These are phyloP conservation scores for Venturia asperata DNA, from an alignment of 2,329 filamentous ascomycete genomes.

Conservation along the genomic window DNA sequence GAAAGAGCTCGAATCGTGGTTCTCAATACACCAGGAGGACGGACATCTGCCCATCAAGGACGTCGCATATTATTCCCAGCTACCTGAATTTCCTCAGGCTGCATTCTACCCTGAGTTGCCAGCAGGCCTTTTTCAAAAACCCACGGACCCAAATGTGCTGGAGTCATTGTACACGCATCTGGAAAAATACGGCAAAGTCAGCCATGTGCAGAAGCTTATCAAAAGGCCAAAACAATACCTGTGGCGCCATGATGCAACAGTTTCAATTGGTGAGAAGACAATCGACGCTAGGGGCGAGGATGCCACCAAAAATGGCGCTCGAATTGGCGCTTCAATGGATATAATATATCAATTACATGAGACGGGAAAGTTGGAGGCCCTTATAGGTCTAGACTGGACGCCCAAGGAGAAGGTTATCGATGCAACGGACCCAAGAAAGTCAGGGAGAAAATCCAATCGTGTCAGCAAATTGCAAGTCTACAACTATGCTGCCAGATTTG, in stretches of 20 bases:
- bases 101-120: conserved; percentile 6
- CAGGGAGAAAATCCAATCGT: neutral
- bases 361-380: neutral
- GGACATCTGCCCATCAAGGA: conserved; percentile 3
- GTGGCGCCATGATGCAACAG: conserved; percentile 1
- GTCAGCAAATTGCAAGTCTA: conserved; percentile 27
- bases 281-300: conserved; percentile 9
- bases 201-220: neutral
- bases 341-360: conserved; percentile 6
- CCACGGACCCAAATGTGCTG: neutral
- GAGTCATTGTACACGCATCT: neutral
- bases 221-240: neutral
- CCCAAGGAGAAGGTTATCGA: neutral
- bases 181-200: neutral
- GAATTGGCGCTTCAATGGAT: conserved; percentile 11
- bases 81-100: neutral
- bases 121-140: neutral
- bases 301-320: conserved; percentile 7
- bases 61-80: conserved; percentile 1
- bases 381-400: neutral
- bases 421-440: neutral
- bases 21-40: conserved; percentile 3
- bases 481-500: conserved; percentile 38
- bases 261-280: neutral
- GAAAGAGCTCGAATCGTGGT: conserved; percentile 10